phyloP scores from a whole-genome alignment of 78 protist genomes.

The Dictyostelium citrinum region DNA sequence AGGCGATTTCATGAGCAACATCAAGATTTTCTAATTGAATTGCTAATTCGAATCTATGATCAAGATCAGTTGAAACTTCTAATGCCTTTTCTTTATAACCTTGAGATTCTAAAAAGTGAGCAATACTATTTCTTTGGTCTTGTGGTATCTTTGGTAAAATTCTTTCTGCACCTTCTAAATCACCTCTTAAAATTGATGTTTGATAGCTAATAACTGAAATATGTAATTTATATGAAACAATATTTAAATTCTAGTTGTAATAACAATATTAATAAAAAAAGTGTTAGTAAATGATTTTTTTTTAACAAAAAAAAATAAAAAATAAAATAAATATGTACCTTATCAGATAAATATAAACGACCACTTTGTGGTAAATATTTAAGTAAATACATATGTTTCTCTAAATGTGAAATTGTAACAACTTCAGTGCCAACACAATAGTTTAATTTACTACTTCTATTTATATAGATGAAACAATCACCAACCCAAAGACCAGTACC shows the following conservation, averaged over 20 bases:
- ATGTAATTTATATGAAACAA: slow-evolving; percentile 78
- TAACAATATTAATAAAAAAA: not conserved
- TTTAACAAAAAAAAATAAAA: too few relatives aligned
- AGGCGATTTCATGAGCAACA: slow-evolving; percentile 83
- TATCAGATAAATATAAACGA: slow-evolving; percentile 93
- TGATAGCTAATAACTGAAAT: slow-evolving; percentile 92
- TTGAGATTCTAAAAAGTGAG: slow-evolving; percentile 93
- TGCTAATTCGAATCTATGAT: slow-evolving; percentile 96
- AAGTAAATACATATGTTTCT: slow-evolving; percentile 74
- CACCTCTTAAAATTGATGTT: slow-evolving; percentile 92
- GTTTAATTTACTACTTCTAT: slow-evolving; percentile 87
- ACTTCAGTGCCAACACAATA: slow-evolving; percentile 96
- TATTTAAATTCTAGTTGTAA: slow-evolving; percentile 40
- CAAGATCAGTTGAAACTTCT: slow-evolving; percentile 90
- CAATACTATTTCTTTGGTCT: slow-evolving; percentile 86
- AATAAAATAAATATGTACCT: not conserved
- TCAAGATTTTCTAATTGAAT: slow-evolving; percentile 87
- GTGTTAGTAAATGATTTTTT: not conserved
- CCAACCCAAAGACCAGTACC: slow-evolving; percentile 95
- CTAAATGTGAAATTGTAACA: slow-evolving; percentile 91
- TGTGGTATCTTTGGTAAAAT: slow-evolving; percentile 89
- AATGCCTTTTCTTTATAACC: slow-evolving; percentile 90
- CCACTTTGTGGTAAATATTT: slow-evolving; percentile 92
- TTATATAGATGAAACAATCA: slow-evolving; percentile 97
- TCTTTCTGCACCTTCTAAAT: slow-evolving; percentile 83